A percentile compares a stretch with the other conserved stretches of the same genome.
phyloP scores from a whole-genome alignment of 2,329 filamentous ascomycete genomes.

The Colletotrichum truncatum region DNA sequence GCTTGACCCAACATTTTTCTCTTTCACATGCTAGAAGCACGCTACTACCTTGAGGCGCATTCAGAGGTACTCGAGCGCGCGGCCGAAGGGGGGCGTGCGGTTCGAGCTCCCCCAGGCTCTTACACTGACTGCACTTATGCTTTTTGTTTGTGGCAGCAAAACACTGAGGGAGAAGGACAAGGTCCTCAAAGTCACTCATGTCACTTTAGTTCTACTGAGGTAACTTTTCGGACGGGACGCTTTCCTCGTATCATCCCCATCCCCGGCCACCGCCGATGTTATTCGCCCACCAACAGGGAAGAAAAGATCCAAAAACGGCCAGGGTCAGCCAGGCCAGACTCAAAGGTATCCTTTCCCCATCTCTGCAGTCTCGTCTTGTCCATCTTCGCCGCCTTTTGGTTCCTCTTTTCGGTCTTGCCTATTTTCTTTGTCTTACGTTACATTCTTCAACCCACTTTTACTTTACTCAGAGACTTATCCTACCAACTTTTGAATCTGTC shows the following conservation, averaged over 20 bases:
- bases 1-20: slow-evolving; percentile 30
- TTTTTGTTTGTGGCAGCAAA: background rate
- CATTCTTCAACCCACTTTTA: slow-evolving; percentile 21
- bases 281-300: background rate
- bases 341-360: background rate
- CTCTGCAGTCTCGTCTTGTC: slow-evolving; percentile 1
- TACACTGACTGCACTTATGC: background rate
- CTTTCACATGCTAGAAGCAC: slow-evolving; percentile 26
- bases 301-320: slow-evolving; percentile 8
- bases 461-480: slow-evolving; percentile 3
- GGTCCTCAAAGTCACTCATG: background rate
- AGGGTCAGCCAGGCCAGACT: slow-evolving; percentile 3
- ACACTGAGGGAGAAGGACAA: background rate
- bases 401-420: slow-evolving; percentile 5
- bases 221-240: slow-evolving; percentile 14
- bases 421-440: slow-evolving; percentile 24
- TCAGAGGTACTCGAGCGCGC: background rate
- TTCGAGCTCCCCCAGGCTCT: slow-evolving; percentile 2
- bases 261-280: slow-evolving; percentile 7
- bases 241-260: slow-evolving; percentile 15
- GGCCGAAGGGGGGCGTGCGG: background rate
- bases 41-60: background rate
- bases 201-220: background rate
- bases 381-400: background rate
- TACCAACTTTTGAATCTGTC: background rate